Conservation (phyloP, 306 rosid genomes). For the Cucurbita argyrosperma region DNA sequence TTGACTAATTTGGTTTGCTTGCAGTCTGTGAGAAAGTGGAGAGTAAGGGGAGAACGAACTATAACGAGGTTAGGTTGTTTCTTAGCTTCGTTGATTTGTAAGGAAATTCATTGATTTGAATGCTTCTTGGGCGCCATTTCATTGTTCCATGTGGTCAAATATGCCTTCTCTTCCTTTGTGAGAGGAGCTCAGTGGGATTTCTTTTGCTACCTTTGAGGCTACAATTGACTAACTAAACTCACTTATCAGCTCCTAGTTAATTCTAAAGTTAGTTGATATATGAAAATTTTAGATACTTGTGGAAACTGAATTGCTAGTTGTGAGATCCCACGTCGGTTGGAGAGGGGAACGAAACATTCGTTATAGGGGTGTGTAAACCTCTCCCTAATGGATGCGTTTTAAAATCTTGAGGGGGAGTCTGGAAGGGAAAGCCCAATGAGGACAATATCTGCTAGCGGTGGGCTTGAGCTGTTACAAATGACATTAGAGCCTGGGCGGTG, state of each 20-base stretch:
- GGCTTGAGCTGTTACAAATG: too few species aligned
- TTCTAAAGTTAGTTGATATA: background rate
- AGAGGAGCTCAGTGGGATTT: background rate
- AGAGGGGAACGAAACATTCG: too few species aligned
- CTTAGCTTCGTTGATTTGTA: background rate
- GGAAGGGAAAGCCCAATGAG: too few species aligned
- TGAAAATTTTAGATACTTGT: background rate
- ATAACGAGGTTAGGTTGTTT: slow-evolving; percentile 64
- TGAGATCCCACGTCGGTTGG: too few species aligned
- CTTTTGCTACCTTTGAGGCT: background rate
- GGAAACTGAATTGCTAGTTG: background rate
- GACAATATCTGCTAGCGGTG: too few species aligned
- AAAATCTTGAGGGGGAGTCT: too few species aligned
- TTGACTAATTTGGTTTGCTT: slow-evolving; percentile 17
- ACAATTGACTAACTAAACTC: background rate
- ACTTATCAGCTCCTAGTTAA: background rate
- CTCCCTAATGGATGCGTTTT: too few species aligned
- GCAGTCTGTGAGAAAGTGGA: slow-evolving; percentile 95
- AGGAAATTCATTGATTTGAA: background rate
- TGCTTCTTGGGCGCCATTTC: background rate
- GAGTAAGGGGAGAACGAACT: slow-evolving; percentile 94
- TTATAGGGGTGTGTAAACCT: too few species aligned
- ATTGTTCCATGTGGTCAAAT: background rate
- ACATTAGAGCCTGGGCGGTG: too few species aligned
- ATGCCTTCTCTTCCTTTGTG: background rate